These are phyloP conservation scores for Monascus purpureus DNA, from an alignment of 495 filamentous ascomycete genomes.

Conservation along the genomic window DNA sequence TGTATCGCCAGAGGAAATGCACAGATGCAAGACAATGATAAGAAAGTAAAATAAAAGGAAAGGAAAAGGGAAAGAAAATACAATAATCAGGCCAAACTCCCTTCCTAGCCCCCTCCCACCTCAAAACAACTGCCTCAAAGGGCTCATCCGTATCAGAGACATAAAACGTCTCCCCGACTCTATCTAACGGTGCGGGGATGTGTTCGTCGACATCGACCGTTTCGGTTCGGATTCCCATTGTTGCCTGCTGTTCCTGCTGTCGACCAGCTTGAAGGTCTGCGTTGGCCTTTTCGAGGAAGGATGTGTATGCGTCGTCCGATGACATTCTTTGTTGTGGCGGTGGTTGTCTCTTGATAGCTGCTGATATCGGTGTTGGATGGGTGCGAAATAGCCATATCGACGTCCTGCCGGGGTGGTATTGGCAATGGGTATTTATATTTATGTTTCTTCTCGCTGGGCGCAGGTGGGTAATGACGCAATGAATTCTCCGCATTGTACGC, in stretches of 20 bases:
- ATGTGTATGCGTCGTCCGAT: conserved; percentile 65
- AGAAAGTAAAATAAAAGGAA: conserved; percentile 3
- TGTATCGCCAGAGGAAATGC: too few relatives aligned
- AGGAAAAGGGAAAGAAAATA: conserved; percentile 25
- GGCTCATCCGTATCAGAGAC: conserved; percentile 72
- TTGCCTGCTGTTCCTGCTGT: conserved; percentile 7
- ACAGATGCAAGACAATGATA: too few relatives aligned
- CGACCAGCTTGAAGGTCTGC: conserved; percentile 40
- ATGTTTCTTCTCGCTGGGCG: too few relatives aligned
- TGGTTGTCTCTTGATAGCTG: conserved; percentile 4
- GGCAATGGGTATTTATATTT: too few relatives aligned
- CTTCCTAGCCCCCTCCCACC: conserved; percentile 39
- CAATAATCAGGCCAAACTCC: conserved; percentile 47
- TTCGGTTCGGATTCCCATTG: conserved; percentile 31
- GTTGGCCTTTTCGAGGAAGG: conserved; percentile 78
- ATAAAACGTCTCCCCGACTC: conserved; percentile 47
- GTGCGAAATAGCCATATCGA: too few relatives aligned
- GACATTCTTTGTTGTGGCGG: conserved; percentile 35
- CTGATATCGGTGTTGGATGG: neutral
- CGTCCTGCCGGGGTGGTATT: too few relatives aligned
- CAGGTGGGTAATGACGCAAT: too few relatives aligned
- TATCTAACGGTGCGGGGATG: conserved; percentile 43
- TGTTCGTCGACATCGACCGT: conserved; percentile 27
- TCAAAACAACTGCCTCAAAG: conserved; percentile 59
- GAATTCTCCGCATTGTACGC: too few relatives aligned